Base-by-base conservation (phyloP, 169 alveolate species). In the Plasmodium gallinaceum region DNA sequence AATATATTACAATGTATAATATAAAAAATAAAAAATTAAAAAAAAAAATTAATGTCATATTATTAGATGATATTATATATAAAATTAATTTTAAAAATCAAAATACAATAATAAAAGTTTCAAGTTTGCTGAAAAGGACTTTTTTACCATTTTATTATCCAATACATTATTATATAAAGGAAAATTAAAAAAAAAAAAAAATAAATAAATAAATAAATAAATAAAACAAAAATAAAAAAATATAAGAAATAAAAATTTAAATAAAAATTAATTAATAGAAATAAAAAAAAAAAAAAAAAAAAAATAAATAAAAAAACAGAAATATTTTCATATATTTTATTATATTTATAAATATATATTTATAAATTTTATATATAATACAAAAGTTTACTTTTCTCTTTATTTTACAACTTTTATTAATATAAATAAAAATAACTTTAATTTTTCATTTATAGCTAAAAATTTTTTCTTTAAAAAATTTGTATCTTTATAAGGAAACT, bases 111-210 rank as follows among this genome's bases (percentile, higher is more conserved):
- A 24, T 39, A 12, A 18, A 45, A 51, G 26, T 73, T 20, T 32
- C 68, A 1, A 45, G 39, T 24, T 6, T 73, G 39, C 71, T 73
- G 32, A 12, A 46, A 12, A 73, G 46, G 42, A 32, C 42, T 6
- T 73, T 54, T 39, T 20, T 70, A 3, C 46, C 87, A 3, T 58
- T 54, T 6, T 73, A 73, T 60, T 54, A 73, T 42, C 71, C 87
- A 18, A 57, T 73, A 45, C 87, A 73, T 6, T 54, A 73, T 57
- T 51, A 73, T 51, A 57, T 73, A 22, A 43, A 54, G 70, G 87
- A 54, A 12, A 39, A 26, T 24, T 64, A 48, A 20, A 22, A 5
- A 60, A 9, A 60, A 9, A 60, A 16, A 18, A 7, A 60, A 60
- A 60, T 0, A 2, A 60, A 7, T 0, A 22, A 60, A 16, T 16